A percentile compares a stretch with the other conserved stretches of the same genome.
Conservation (phyloP, 805 yeast genomes). For the Lachancea waltii region DNA sequence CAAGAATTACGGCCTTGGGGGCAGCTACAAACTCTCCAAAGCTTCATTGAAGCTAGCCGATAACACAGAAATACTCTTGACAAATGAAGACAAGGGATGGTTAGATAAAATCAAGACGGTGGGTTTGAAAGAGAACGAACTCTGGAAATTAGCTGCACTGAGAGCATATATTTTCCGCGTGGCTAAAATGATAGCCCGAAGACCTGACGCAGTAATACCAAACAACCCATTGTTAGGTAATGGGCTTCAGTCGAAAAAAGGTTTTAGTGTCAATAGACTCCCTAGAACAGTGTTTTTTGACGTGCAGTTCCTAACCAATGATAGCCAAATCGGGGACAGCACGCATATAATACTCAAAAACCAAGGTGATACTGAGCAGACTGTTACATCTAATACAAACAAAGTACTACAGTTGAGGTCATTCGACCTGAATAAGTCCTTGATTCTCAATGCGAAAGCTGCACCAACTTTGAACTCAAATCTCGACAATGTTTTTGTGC, state of each 20-base stretch:
- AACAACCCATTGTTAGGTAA: conserved; percentile 25
- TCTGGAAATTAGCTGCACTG: conserved; percentile 77
- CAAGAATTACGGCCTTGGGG: conserved; percentile 25
- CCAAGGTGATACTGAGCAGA: background rate
- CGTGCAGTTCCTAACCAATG: conserved; percentile 21
- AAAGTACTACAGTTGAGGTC: too few relatives aligned
- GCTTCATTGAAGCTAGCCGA: conserved; percentile 33
- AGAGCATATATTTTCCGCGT: conserved; percentile 61
- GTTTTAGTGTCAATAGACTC: conserved; percentile 26
- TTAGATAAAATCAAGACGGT: conserved; percentile 59
- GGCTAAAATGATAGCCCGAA: conserved; percentile 39
- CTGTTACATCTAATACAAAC: background rate
- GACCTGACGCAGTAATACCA: conserved; percentile 12
- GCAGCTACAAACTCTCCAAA: conserved; percentile 13
- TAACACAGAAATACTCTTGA: conserved; percentile 44
- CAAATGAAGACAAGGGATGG: conserved; percentile 67
- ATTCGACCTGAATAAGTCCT: conserved; percentile 28
- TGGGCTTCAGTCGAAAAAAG: conserved; percentile 14
- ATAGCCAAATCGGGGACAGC: conserved; percentile 2
- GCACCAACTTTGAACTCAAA: conserved; percentile 35
- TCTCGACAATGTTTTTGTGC: conserved; percentile 41
- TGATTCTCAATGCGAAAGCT: conserved; percentile 33
- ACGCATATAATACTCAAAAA: conserved; percentile 9
- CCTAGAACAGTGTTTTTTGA: conserved; percentile 52
- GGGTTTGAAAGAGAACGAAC: conserved; percentile 66